These are phyloP conservation scores for Trametes meyenii DNA, from an alignment of 768 basidiomycete genomes.

Conservation along the genomic window DNA sequence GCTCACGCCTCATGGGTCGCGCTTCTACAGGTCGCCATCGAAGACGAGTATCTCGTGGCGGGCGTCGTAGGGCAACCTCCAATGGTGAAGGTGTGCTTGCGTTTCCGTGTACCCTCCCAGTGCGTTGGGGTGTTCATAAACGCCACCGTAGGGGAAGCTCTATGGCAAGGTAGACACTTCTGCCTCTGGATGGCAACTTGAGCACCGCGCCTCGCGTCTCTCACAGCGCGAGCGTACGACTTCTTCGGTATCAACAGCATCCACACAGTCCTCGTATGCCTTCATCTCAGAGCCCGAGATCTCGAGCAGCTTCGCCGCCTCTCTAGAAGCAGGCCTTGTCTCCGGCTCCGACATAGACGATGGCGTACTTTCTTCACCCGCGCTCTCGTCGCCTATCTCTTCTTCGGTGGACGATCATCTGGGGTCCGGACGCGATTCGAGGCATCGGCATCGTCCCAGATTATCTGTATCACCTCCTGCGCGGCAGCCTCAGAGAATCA, in stretches of 20 bases:
- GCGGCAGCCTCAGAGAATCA: conserved; percentile 34
- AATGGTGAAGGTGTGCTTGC: conserved; percentile 63
- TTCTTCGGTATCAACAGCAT: conserved; percentile 73
- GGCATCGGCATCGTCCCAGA: conserved; percentile 18
- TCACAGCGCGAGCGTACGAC: conserved; percentile 72
- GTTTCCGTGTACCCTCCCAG: neutral
- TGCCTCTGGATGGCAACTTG: conserved; percentile 79
- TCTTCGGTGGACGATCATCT: conserved; percentile 51
- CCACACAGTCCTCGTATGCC: conserved; percentile 81
- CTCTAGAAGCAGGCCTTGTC: conserved; percentile 70
- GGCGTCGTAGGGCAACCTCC: conserved; percentile 72
- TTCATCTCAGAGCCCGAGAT: conserved; percentile 84
- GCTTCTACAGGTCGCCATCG: conserved; percentile 63
- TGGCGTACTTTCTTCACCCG: conserved; percentile 53
- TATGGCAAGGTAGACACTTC: conserved; percentile 69
- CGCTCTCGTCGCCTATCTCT: conserved; percentile 61
- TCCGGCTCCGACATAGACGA: conserved; percentile 69
- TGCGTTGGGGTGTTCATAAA: neutral
- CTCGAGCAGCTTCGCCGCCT: conserved; percentile 83
- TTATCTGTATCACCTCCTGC: conserved; percentile 19
- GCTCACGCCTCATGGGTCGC: conserved; percentile 3
- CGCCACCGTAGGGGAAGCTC: conserved; percentile 59
- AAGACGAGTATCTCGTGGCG: conserved; percentile 70
- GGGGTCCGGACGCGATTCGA: conserved; percentile 21
- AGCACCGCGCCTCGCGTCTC: conserved; percentile 58